These are phyloP conservation scores for Pseudozyma tsukubaensis DNA, from an alignment of 1,284 basidiomycete species.

Conservation along the genomic window DNA sequence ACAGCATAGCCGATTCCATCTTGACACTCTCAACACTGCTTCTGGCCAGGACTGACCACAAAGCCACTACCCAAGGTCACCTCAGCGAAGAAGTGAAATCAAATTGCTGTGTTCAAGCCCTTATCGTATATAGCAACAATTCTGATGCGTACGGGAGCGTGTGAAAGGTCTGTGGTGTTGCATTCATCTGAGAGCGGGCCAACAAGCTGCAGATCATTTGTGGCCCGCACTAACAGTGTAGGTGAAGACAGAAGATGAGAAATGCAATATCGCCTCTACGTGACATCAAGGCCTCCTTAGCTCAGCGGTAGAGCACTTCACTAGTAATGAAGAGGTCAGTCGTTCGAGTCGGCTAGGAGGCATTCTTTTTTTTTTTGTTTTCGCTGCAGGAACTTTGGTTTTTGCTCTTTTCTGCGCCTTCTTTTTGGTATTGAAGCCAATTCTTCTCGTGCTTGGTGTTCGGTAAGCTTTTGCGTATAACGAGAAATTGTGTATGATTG, in stretches of 20 bases:
- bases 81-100: too few species aligned
- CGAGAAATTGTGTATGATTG: background rate
- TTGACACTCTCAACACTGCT: too few species aligned
- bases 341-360: conserved; percentile 57
- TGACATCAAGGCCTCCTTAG: conserved; percentile 37
- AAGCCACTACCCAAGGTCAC: too few species aligned
- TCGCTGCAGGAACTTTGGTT: background rate
- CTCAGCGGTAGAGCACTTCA: conserved; percentile 58
- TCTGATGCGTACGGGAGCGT: too few species aligned
- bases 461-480: background rate
- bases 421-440: background rate
- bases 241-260: background rate
- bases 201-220: too few species aligned
- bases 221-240: background rate
- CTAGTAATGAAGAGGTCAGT: conserved; percentile 59
- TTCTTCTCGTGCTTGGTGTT: background rate
- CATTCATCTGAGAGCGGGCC: too few species aligned
- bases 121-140: too few species aligned
- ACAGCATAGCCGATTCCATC: too few species aligned
- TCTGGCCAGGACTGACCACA: too few species aligned
- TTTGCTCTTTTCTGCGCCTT: background rate
- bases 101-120: too few species aligned
- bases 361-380: conserved; percentile 18
- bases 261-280: background rate
- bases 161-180: too few species aligned